These are phyloP conservation scores for Linnemannia exigua DNA, from an alignment of 192 early-diverging fungal species.

Conservation along the genomic window DNA sequence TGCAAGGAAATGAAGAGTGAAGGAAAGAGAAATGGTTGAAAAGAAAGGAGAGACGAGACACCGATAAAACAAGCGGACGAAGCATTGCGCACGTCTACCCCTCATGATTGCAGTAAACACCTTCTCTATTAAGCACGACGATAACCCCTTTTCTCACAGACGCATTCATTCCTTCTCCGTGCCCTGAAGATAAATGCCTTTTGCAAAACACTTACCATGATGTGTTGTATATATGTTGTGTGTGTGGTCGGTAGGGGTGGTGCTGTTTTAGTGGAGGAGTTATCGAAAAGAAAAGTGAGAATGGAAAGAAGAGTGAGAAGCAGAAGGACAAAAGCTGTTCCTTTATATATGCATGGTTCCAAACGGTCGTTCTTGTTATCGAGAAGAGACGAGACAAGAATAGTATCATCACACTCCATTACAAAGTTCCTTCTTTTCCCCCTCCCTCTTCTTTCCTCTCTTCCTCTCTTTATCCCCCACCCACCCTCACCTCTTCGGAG, in stretches of 20 bases:
- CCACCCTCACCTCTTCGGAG: neutral
- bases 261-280: neutral
- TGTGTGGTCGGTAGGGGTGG: neutral
- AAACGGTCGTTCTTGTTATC: neutral
- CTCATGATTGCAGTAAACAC: neutral
- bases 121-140: too few relatives aligned
- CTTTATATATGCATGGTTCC: constrained; percentile 10
- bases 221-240: neutral
- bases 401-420: neutral
- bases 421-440: constrained; percentile 2
- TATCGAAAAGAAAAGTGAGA: neutral
- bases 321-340: neutral
- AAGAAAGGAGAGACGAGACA: neutral
- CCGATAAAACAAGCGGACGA: too few relatives aligned
- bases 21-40: neutral
- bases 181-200: neutral
- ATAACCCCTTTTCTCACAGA: neutral
- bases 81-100: neutral
- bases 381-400: too few relatives aligned
- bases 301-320: neutral
- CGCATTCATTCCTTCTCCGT: neutral
- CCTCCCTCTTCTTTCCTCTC: too few relatives aligned
- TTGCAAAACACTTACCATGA: neutral
- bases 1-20: neutral
- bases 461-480: neutral